phyloP scores from a whole-genome alignment of 352 stramenopile genomes.

The Pythium pyrilobum region DNA sequence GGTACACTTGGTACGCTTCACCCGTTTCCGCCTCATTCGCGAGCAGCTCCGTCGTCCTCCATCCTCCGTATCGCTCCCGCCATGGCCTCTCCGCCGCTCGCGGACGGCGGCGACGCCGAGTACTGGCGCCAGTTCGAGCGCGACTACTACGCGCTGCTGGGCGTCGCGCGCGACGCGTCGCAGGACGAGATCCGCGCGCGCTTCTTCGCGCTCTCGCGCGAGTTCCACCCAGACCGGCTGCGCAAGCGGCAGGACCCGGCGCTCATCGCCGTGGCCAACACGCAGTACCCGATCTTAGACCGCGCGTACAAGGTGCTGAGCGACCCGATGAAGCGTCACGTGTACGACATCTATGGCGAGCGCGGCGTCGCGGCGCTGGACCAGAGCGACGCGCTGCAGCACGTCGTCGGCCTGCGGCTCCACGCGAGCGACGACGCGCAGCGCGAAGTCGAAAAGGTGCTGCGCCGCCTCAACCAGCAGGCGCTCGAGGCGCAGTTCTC shows the following conservation, averaged over 20 bases:
- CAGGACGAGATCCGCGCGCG: slow-evolving; percentile 59
- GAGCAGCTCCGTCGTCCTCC: neutral
- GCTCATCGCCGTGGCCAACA: slow-evolving; percentile 61
- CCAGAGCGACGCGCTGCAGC: slow-evolving; percentile 35
- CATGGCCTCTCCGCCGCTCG: neutral
- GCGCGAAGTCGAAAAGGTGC: slow-evolving; percentile 43
- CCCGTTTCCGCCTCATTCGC: neutral
- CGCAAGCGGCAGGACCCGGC: slow-evolving; percentile 35
- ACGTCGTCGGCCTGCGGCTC: slow-evolving; percentile 39
- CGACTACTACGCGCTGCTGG: slow-evolving; percentile 83
- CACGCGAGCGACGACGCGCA: slow-evolving; percentile 50
- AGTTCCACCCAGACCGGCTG: slow-evolving; percentile 82
- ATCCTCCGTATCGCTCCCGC: neutral
- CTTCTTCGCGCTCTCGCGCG: slow-evolving; percentile 69
- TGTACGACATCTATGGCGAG: slow-evolving; percentile 80
- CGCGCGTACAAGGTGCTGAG: slow-evolving; percentile 79
- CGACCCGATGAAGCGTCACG: slow-evolving; percentile 54
- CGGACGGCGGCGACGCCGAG: slow-evolving; percentile 17
- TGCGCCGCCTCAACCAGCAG: slow-evolving; percentile 64
- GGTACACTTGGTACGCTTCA: neutral
- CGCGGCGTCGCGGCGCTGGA: slow-evolving; percentile 62
- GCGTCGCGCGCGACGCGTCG: slow-evolving; percentile 47
- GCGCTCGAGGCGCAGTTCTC: slow-evolving; percentile 70
- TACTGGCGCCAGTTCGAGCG: slow-evolving; percentile 57
- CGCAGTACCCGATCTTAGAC: slow-evolving; percentile 75